Base-by-base conservation (phyloP, 768 basidiomycete species). In the Lentinula raphanica region DNA sequence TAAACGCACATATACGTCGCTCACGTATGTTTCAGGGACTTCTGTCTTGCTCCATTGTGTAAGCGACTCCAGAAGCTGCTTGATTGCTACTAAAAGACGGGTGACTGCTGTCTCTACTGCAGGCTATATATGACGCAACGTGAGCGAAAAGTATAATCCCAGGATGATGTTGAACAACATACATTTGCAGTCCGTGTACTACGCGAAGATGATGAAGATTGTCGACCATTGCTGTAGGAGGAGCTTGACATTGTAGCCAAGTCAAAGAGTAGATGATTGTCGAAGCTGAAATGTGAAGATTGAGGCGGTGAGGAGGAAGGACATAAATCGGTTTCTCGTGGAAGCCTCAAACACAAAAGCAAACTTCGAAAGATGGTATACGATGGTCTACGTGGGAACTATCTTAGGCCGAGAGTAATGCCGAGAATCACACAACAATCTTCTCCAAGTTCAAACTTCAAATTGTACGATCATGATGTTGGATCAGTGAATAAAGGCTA, bases 1-100 rank as follows among this genome's bases (percentile, higher is more conserved):
- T 23, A 99, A 79, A 56, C 86, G 84, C 55, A 99, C 97, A 72
- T 99, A 99, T 55, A 97, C 91, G 71, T 98, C 93, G 79, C 94
- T 97, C 68, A 99, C 94, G 63, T 90, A 79, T 42, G 71, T 74
- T 68, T 96, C 94, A 58, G 84, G 78, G 65, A 89, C 79, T 65
- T 84, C 79, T 60, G 81, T 72, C 59, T 78, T 78, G 70, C 90
- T 91, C 94, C 94, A 97, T 74, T 82, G 75, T 5, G 90, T 92
- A 56, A 97, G 79, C 1, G 90, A 80, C 69, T 97, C 94, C 36
- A 99, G 79, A n/a, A 99, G 84, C 61, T 91, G 85, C 69, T 98
- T 96, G 62, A 98, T 98, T 29, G 94, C 87, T 2, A 99, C 93
- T 25, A 99, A 81, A 11, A 98, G 82, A 51, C 92, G 83, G 19